Conservation (phyloP, 345 rosid genomes). For the Cardamine chenopodiifolia region DNA sequence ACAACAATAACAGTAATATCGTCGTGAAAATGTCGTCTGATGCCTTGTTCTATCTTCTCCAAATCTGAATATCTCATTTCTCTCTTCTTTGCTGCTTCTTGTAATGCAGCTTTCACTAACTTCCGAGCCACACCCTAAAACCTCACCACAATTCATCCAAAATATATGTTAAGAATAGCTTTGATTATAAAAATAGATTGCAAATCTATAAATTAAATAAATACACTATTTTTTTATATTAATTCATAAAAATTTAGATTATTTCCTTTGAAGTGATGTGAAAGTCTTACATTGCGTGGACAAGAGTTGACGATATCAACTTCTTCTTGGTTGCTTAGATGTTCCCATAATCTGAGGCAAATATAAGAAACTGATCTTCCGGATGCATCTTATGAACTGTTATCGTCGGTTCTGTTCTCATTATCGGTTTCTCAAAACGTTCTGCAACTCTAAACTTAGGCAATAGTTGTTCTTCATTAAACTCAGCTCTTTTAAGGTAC, state of each 20-base stretch:
- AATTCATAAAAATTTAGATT: not conserved
- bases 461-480: constrained; percentile 79
- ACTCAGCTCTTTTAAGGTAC: constrained; percentile 84
- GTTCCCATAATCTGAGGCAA: constrained; percentile 99
- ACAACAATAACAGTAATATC: constrained; percentile 88
- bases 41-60: constrained; percentile 90
- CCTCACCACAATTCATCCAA: not conserved
- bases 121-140: constrained; percentile 47
- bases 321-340: constrained; percentile 90
- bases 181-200: no score
- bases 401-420: constrained; percentile 85
- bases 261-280: not conserved
- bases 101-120: constrained; percentile 77
- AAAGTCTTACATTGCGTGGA: constrained; percentile 72
- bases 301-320: constrained; percentile 79
- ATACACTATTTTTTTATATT: no score
- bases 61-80: constrained; percentile 95
- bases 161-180: no score
- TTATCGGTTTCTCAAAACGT: constrained; percentile 75
- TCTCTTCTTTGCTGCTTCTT: constrained; percentile 89
- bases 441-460: constrained; percentile 78
- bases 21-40: constrained; percentile 97
- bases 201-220: no score
- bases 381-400: constrained; percentile 69
- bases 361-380: constrained; percentile 89